Evolutionary conservation across 495 filamentous ascomycete species (phyloP).

Genomic region (Neurospora sp.): DNA sequence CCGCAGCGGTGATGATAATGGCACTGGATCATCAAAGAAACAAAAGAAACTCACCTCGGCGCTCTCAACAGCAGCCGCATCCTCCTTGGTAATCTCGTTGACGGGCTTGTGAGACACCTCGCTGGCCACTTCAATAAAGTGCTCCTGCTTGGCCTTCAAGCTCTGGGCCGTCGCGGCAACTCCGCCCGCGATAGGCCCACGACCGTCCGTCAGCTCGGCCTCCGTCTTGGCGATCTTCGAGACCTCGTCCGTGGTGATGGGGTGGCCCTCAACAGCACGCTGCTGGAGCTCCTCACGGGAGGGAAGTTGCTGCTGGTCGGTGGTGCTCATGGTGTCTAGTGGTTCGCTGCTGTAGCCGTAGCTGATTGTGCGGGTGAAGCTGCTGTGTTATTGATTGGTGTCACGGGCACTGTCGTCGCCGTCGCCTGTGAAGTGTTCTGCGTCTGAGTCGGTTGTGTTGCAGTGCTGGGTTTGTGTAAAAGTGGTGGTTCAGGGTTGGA

Average conservation of each 20-base stretch:
- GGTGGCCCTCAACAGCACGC: constrained; percentile 12
- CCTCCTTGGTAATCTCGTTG: constrained; percentile 17
- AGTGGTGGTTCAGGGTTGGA: not conserved
- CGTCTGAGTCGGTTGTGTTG: not conserved
- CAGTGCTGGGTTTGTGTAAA: not conserved
- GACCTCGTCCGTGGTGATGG: constrained; percentile 14
- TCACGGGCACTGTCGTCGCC: not conserved
- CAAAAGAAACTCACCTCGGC: constrained; percentile 15
- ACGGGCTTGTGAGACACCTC: constrained; percentile 22
- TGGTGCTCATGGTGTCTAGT: not conserved
- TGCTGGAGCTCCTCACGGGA: constrained; percentile 13
- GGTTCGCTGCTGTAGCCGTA: not conserved
- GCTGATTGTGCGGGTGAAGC: not conserved
- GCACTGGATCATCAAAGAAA: not conserved
- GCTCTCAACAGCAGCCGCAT: constrained; percentile 18
- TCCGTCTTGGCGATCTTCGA: constrained; percentile 14
- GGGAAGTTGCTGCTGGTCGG: constrained; percentile 10
- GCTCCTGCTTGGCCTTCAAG: constrained; percentile 21
- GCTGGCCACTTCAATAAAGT: constrained; percentile 18
- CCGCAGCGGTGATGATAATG: not conserved
- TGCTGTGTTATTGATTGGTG: not conserved
- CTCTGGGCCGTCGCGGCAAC: constrained; percentile 19
- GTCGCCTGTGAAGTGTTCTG: not conserved
- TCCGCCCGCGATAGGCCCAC: constrained; percentile 18
- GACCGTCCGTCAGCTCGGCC: constrained; percentile 15